Percentiles rank a stretch among this genome's conserved stretches.
Conservation (phyloP, 2,329 filamentous ascomycete species). For the Monilinia vaccinii-corymbosi region DNA sequence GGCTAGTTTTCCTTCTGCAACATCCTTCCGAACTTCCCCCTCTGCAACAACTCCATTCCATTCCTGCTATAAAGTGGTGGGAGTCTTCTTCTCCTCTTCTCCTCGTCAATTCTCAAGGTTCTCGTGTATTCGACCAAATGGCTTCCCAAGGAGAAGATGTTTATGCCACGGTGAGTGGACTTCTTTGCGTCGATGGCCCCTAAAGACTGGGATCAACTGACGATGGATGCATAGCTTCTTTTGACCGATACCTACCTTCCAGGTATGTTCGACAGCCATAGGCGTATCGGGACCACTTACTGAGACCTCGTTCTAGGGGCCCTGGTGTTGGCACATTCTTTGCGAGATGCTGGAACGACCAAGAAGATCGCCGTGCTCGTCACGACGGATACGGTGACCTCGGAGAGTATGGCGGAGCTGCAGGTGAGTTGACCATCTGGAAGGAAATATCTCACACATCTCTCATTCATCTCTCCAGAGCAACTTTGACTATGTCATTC, state of each 20-base stretch:
- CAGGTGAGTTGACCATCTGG: slow-evolving; percentile 42
- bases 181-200: slow-evolving; percentile 11
- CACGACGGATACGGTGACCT: slow-evolving; percentile 69
- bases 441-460: neutral
- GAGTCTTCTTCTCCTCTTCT: too few species aligned
- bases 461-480: slow-evolving; percentile 40
- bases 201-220: slow-evolving; percentile 10
- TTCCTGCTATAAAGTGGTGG: neutral
- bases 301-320: slow-evolving; percentile 52
- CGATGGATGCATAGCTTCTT: slow-evolving; percentile 57
- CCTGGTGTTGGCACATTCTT: slow-evolving; percentile 84
- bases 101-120: neutral
- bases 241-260: slow-evolving; percentile 89
- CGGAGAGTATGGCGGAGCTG: slow-evolving; percentile 68
- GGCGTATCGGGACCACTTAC: slow-evolving; percentile 13
- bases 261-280: slow-evolving; percentile 44
- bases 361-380: slow-evolving; percentile 81
- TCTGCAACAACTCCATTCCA: neutral
- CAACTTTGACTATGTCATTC: slow-evolving; percentile 81
- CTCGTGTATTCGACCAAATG: slow-evolving; percentile 28
- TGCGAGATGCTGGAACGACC: slow-evolving; percentile 79
- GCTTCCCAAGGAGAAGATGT: slow-evolving; percentile 43
- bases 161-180: slow-evolving; percentile 49
- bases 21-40: too few species aligned
- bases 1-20: too few species aligned